Percentiles rank a stretch among this genome's conserved stretches.
phyloP scores from a whole-genome alignment of 768 basidiomycete species.

The Trametes punicea region DNA sequence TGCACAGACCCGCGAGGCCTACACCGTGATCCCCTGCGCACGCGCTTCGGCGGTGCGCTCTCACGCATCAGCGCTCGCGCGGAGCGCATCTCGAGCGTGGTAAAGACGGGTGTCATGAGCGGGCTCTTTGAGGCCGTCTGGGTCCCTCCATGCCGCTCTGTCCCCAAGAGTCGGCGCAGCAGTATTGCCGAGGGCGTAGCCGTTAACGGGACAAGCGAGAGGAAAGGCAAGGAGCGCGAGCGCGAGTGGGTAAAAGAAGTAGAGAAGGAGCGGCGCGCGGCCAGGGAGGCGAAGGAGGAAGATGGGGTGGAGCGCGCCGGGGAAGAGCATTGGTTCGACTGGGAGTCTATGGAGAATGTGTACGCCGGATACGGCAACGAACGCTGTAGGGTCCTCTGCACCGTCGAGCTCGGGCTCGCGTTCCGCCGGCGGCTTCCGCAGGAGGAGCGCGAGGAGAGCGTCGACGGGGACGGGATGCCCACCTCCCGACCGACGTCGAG shows the following conservation, averaged over 20 bases:
- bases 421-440: slow-evolving; percentile 17
- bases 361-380: slow-evolving; percentile 22
- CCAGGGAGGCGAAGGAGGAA: slow-evolving; percentile 4
- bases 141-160: slow-evolving; percentile 8
- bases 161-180: background rate
- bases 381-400: slow-evolving; percentile 27
- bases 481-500: background rate
- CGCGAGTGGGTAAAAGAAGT: slow-evolving; percentile 18
- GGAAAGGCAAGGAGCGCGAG: slow-evolving; percentile 18
- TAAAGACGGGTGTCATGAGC: slow-evolving; percentile 34
- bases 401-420: slow-evolving; percentile 30
- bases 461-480: slow-evolving; percentile 14
- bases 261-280: slow-evolving; percentile 1
- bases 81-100: slow-evolving; percentile 26
- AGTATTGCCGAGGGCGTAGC: background rate
- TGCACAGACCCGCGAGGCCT: slow-evolving; percentile 29
- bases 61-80: slow-evolving; percentile 29
- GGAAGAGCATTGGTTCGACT: slow-evolving; percentile 23
- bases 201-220: background rate
- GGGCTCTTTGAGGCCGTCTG: slow-evolving; percentile 32
- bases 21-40: slow-evolving; percentile 29
- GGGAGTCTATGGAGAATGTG: slow-evolving; percentile 28
- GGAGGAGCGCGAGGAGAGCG: slow-evolving; percentile 18
- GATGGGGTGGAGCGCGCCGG: background rate
- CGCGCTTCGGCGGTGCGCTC: slow-evolving; percentile 30